Conservation (phyloP, 495 filamentous ascomycete species). For the Lophium mytilinum region DNA sequence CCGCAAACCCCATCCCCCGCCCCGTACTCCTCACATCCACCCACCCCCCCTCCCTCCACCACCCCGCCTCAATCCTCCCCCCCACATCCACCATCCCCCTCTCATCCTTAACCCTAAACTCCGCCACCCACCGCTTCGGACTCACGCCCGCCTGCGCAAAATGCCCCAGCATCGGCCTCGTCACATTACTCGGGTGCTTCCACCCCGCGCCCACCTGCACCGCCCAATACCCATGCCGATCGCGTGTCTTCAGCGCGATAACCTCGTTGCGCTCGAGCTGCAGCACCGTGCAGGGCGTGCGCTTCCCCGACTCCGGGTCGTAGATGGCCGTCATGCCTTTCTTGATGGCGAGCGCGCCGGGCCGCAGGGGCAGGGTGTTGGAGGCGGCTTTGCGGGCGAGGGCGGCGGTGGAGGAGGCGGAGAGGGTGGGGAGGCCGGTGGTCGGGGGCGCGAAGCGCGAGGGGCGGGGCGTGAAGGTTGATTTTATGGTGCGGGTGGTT, state of each 20-base stretch:
- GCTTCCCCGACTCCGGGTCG: conserved; percentile 63
- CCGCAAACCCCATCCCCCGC: conserved; percentile 84
- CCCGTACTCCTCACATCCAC: conserved; percentile 74
- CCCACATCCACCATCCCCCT: conserved; percentile 67
- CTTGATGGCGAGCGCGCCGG: conserved; percentile 78
- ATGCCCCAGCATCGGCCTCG: conserved; percentile 73
- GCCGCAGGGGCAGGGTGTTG: conserved; percentile 63
- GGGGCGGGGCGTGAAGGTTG: conserved; percentile 50
- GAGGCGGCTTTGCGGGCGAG: conserved; percentile 56
- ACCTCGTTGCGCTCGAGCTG: conserved; percentile 91
- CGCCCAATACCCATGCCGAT: conserved; percentile 80
- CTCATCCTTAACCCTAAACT: conserved; percentile 73
- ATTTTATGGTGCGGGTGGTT: conserved; percentile 27
- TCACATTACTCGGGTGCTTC: conserved; percentile 66
- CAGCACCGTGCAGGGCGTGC: conserved; percentile 81
- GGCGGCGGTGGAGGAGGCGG: conserved; percentile 67
- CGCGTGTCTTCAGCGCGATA: conserved; percentile 69
- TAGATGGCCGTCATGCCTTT: conserved; percentile 92
- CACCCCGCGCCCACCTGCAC: conserved; percentile 82
- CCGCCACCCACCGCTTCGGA: conserved; percentile 71
- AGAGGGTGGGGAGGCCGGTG: conserved; percentile 59
- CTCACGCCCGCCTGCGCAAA: conserved; percentile 68
- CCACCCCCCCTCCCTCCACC: conserved; percentile 85
- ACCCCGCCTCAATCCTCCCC: conserved; percentile 63
- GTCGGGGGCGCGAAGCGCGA: conserved; percentile 68